Evolutionary conservation across 108 stramenopile genomes (phyloP).

Genomic region (Skeletonema menzelii): DNA sequence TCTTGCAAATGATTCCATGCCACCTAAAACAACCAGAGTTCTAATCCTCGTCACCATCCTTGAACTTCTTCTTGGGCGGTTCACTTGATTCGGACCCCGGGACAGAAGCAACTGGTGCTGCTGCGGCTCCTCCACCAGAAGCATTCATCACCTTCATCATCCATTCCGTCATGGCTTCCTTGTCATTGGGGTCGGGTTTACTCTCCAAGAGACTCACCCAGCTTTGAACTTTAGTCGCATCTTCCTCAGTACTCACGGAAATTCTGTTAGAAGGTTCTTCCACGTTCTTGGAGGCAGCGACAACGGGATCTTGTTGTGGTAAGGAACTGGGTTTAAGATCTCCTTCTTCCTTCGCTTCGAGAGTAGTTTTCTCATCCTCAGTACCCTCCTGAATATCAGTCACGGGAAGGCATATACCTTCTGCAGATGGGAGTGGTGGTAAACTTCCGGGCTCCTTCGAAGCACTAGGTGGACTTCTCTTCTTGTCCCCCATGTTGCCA

Average conservation of each 20-base stretch:
- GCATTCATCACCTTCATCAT: conserved; percentile 43
- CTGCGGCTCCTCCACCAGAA: neutral
- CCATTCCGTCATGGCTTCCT: conserved; percentile 45
- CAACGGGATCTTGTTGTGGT: neutral
- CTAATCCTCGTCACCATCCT: conserved; percentile 1
- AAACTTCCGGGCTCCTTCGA: neutral
- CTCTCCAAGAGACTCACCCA: conserved; percentile 41
- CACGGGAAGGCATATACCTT: neutral
- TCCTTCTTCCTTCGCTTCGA: conserved; percentile 1
- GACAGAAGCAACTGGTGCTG: neutral
- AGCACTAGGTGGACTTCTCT: neutral
- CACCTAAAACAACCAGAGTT: neutral
- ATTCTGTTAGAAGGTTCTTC: neutral
- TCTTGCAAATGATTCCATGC: neutral
- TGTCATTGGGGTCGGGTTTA: conserved; percentile 36
- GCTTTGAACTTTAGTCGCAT: conserved; percentile 20
- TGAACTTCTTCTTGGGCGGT: conserved; percentile 25
- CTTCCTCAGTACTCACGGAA: conserved; percentile 20
- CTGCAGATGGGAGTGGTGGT: neutral
- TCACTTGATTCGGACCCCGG: neutral
- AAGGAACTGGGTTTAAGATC: conserved; percentile 16
- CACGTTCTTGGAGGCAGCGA: neutral
- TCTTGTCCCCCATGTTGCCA: conserved; percentile 34
- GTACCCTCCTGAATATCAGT: neutral
- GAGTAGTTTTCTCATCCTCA: conserved; percentile 3